Base-by-base conservation (phyloP, 768 basidiomycete species). In the Kondoa malvinella region DNA sequence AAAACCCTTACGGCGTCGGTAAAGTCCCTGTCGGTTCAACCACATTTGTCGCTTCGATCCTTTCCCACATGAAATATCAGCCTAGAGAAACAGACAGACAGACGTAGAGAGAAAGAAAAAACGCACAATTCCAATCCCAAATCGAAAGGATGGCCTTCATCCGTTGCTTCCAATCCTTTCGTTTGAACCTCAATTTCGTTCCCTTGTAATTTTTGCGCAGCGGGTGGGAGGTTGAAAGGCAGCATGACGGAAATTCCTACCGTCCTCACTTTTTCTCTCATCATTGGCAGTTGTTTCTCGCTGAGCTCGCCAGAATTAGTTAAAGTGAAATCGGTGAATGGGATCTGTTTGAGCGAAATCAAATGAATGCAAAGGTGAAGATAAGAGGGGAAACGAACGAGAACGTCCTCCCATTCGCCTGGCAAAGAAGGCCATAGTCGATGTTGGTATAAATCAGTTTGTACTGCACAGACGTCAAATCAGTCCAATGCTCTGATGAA, bases 371-470 rank as follows among this genome's bases (percentile, higher is more conserved):
- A 26, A 66, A 69, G 67, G 65, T 29, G 70, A 67, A 29, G 34
- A 65, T 31, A 63, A 68, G 27, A 73, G 62, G 31, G 69, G 14
- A 30, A n/a, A 81, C 85, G 72, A 71, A 88, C 89, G 73, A 85
- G 85, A 17, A 92, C 76, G 73, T 89, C 85, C 75, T 91, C 87
- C 90, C 90, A 92, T 2, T 80, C 78, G 29, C 65, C 83, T 82
- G 73, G 68, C 0, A 30, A 80, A 63, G 81, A 80, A 75, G 92
- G 87, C 77, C 83, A 88, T n/a, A 97, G 80, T 34, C 89, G 83
- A 72, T 96, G 92, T 75, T 95, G 94, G 86, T 88, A 97, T n/a
- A 97, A 79, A 75, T 94, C 90, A 40, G 85, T 86, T 63, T 84
- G 82, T 62, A 88, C 80, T 57, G 84, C 81, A 25, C 58, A 27